Conservation (phyloP, 441 rosid species). For the Euphorbia celastroides region DNA sequence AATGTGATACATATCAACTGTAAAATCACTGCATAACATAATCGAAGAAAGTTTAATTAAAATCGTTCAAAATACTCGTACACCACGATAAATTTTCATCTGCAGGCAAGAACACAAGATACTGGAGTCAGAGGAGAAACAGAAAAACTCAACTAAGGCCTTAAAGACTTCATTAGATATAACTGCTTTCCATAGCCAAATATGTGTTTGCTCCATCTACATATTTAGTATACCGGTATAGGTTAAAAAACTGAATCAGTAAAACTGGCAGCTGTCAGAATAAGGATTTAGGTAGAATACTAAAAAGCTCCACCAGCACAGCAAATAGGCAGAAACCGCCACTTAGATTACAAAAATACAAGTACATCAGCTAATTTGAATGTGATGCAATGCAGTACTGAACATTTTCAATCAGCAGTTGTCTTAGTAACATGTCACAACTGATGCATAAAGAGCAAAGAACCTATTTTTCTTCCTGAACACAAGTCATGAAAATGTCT, state of each 20-base stretch:
- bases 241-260: not conserved
- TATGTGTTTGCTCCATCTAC: not conserved
- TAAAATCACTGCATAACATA: not conserved
- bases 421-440: too few species aligned
- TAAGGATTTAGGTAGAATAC: not conserved
- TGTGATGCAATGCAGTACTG: not conserved
- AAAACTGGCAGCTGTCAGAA: not conserved
- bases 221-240: too few species aligned
- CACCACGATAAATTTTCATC: not conserved
- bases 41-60: too few species aligned
- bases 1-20: constrained; percentile 13
- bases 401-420: not conserved
- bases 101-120: not conserved
- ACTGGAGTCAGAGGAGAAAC: not conserved
- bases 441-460: too few species aligned
- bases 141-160: not conserved
- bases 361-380: too few species aligned
- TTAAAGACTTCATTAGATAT: not conserved
- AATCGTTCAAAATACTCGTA: too few species aligned
- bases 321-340: not conserved
- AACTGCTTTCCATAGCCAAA: not conserved
- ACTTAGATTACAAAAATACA: not conserved
- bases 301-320: not conserved
- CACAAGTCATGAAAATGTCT: too few species aligned
- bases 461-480: too few species aligned